Base-by-base conservation (phyloP, 768 basidiomycete genomes). In the Postia placenta region DNA sequence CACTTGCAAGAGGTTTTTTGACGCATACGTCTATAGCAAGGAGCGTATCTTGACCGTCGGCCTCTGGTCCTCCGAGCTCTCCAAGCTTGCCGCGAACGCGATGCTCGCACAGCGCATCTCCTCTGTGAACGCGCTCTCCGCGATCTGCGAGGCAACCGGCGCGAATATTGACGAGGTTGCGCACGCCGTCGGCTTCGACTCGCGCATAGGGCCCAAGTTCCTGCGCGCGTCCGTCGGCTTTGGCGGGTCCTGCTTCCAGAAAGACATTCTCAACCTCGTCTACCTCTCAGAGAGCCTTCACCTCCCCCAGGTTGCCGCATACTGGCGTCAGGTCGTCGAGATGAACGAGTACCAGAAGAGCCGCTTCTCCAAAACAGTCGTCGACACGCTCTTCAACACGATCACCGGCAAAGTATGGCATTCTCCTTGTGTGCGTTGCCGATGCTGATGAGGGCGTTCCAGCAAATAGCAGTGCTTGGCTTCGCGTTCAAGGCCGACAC, bases 401-500 rank as follows among this genome's bases (percentile, higher is more conserved):
- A 93, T 96, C 65, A 95, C 92, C 19, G 84, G 87, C 73, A 94
- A 95, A 79, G 89, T 87, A 50, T 19, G 74, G 60, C n/a, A 7
- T 39, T 20, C 38, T 39, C 9, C 38, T 14, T 42, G 11, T 33
- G 30, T 15, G 7, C 30, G n/a, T n/a, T n/a, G 30, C 30, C 15
- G 30, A 33, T 11, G 24, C 42, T 46, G 15, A 35, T 44, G 43
- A 26, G 3, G n/a, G n/a, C 6, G 15, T n/a, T 39, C 44, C 49
- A 85, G 92, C 83, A 83, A 62, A 94, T 99, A 60, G 91, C 96
- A 38, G 89, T 99, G 40, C 83, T 99, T 37, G 95, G 95, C 11
- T 99, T 97, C 67, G 96, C 95, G 3, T 97, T 97, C 84, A 97
- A 97, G 75, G 95, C 96, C 37, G 94, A 98, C 67, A 99, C 96